Evolutionary conservation across 1,139 yeast genomes (phyloP).

Genomic region (Zygoascus hellenicus): DNA sequence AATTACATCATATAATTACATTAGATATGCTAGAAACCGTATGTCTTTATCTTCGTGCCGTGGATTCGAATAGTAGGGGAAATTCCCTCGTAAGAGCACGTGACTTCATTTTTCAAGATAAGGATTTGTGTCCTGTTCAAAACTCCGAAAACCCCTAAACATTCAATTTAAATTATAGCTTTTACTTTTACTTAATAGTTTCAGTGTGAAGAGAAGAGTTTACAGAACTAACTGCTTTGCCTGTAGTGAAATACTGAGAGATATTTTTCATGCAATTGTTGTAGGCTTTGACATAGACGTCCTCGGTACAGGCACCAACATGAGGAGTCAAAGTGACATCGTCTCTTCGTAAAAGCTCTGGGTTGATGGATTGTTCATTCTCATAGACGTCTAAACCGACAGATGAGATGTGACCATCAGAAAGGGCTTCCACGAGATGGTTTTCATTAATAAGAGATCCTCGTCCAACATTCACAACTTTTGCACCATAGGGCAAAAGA

Average conservation of each 20-base stretch:
- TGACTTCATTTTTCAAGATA: too few species aligned
- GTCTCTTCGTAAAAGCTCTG: slow-evolving; percentile 49
- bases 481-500: slow-evolving; percentile 47
- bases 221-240: neutral
- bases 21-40: too few species aligned
- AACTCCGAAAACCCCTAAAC: too few species aligned
- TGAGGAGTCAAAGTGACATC: slow-evolving; percentile 74
- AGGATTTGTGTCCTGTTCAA: too few species aligned
- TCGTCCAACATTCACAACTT: slow-evolving; percentile 75
- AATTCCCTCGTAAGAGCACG: too few species aligned
- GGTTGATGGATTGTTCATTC: slow-evolving; percentile 57
- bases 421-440: slow-evolving; percentile 62
- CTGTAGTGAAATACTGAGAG: slow-evolving; percentile 8
- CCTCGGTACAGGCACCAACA: slow-evolving; percentile 63
- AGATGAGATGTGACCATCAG: slow-evolving; percentile 58
- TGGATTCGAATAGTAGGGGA: too few species aligned
- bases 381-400: slow-evolving; percentile 85
- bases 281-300: slow-evolving; percentile 25
- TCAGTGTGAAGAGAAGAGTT: neutral
- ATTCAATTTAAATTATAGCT: too few species aligned
- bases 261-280: slow-evolving; percentile 16
- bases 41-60: too few species aligned
- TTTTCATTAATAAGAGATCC: slow-evolving; percentile 70
- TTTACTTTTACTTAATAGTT: too few species aligned
- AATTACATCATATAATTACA: too few species aligned